Percentiles rank a stretch among this genome's conserved stretches.
Evolutionary conservation across 139 green algal species (phyloP).

Genomic region (Yamagishiella unicocca): DNA sequence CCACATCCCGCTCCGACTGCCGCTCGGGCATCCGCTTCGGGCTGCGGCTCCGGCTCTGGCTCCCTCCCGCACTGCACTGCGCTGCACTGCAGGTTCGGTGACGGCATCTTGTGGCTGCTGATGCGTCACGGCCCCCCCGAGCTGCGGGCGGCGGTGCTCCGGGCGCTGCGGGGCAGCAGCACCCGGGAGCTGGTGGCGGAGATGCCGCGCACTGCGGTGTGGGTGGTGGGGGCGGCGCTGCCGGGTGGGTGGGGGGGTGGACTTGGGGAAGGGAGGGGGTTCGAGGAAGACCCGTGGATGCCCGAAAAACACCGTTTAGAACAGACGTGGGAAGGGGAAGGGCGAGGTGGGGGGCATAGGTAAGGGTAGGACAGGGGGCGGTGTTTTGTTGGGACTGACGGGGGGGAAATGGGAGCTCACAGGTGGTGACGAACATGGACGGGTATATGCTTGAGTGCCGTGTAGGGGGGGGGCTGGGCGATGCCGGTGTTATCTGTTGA

Average conservation of each 20-base stretch:
- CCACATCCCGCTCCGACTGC: no score
- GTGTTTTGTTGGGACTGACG: no score
- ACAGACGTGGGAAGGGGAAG: no score
- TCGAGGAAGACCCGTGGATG: background rate
- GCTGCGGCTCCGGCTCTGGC: no score
- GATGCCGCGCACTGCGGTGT: background rate
- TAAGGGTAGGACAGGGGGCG: no score
- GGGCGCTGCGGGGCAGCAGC: background rate
- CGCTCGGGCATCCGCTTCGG: no score
- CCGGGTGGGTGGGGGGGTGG: constrained; percentile 10
- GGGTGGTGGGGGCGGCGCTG: background rate
- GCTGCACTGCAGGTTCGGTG: constrained; percentile 8
- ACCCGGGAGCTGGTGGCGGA: background rate
- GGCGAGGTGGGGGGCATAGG: no score
- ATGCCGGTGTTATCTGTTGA: background rate
- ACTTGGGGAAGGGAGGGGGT: background rate
- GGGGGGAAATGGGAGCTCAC: no score
- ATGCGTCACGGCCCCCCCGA: background rate
- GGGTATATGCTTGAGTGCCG: no score
- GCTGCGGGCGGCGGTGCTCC: background rate
- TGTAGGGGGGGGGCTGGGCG: background rate
- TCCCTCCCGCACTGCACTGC: no score
- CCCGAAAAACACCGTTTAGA: no score
- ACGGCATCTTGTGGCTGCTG: constrained; percentile 34
- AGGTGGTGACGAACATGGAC: no score